Evolutionary conservation across 2,329 filamentous ascomycete species (phyloP).

Genomic region (Ophiostoma tasmaniense): DNA sequence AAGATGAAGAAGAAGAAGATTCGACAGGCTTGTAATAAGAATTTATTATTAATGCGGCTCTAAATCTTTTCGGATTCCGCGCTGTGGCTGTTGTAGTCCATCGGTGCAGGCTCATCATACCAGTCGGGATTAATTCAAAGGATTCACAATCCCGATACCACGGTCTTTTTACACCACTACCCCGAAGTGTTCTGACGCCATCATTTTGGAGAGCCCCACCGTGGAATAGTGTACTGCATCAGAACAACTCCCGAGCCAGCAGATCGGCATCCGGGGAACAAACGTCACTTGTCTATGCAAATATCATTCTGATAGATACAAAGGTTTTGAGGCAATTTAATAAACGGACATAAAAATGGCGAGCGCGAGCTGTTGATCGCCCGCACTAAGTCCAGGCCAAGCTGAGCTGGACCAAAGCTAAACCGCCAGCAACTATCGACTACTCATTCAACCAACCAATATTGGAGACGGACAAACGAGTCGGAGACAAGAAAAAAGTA

Average conservation of each 20-base stretch:
- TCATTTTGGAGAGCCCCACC: background rate
- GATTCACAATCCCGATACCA: background rate
- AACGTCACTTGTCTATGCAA: background rate
- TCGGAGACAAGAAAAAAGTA: constrained; percentile 2
- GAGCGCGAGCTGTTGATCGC: background rate
- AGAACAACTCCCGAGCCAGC: background rate
- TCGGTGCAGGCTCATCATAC: background rate
- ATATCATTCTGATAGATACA: background rate
- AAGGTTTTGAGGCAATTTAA: background rate
- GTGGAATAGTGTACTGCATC: background rate
- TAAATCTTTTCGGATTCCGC: background rate
- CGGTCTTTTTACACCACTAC: background rate
- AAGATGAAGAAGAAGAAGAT: too few relatives aligned
- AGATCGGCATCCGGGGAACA: background rate
- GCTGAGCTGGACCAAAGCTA: background rate
- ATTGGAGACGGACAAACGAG: background rate
- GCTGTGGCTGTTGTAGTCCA: background rate
- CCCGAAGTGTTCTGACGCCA: background rate
- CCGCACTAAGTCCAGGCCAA: background rate
- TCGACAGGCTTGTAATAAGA: background rate
- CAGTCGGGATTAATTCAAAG: background rate
- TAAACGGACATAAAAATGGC: background rate
- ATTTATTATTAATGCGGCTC: background rate
- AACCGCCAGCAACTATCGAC: background rate
- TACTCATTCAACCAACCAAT: background rate